Evolutionary conservation across 2,329 filamentous ascomycete species (phyloP).

Genomic region (Alternaria postmessia): DNA sequence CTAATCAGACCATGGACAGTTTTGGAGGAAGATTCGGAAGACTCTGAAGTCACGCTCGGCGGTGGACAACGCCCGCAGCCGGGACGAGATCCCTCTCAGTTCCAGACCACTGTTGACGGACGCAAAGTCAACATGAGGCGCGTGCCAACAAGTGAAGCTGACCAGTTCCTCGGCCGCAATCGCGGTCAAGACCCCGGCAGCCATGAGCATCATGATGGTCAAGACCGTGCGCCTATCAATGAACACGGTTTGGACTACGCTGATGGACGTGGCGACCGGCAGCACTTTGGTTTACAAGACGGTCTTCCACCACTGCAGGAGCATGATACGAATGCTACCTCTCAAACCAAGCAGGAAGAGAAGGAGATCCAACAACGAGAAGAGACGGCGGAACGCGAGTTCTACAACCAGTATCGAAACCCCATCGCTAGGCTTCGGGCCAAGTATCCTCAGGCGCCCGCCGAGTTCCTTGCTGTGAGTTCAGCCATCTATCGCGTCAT

Average conservation of each 20-base stretch:
- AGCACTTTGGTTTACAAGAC: constrained; percentile 56
- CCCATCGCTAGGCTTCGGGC: constrained; percentile 61
- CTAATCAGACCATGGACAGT: constrained; percentile 14
- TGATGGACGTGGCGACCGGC: constrained; percentile 15
- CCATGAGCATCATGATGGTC: constrained; percentile 15
- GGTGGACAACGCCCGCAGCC: background rate
- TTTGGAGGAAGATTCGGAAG: constrained; percentile 21
- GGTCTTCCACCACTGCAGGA: constrained; percentile 51
- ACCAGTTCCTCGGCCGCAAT: constrained; percentile 10
- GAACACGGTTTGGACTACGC: constrained; percentile 32
- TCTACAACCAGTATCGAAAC: constrained; percentile 61
- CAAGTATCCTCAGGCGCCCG: constrained; percentile 61
- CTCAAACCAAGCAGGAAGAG: constrained; percentile 46
- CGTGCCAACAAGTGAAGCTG: constrained; percentile 20
- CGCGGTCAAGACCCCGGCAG: background rate
- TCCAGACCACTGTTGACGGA: constrained; percentile 22
- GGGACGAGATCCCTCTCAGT: constrained; percentile 7
- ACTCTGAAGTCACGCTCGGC: constrained; percentile 19
- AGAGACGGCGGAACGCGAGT: constrained; percentile 56
- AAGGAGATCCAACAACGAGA: constrained; percentile 51
- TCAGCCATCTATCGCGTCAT: background rate
- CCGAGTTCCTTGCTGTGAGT: constrained; percentile 60
- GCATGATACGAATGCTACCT: constrained; percentile 33
- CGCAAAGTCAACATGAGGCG: constrained; percentile 26
- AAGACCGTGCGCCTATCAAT: constrained; percentile 31